Conservation (phyloP, 2,329 filamentous ascomycete genomes). For the Venturia carpophila region DNA sequence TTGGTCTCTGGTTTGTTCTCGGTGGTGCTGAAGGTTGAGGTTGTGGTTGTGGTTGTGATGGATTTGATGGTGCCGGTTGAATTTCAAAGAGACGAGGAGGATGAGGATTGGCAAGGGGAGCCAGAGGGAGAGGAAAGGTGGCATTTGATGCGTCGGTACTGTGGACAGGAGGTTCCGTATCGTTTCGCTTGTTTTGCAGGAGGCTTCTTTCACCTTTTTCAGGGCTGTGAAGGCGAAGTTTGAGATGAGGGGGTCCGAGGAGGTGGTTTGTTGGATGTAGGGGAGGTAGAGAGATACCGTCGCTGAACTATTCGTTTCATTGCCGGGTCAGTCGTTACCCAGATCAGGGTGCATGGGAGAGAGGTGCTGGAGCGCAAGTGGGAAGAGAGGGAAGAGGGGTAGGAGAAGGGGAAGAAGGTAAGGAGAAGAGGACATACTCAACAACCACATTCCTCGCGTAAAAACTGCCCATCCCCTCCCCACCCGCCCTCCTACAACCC, state of each 20-base stretch:
- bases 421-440: constrained; percentile 10
- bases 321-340: not conserved
- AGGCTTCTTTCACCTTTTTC: constrained; percentile 16
- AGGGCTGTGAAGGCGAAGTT: constrained; percentile 15
- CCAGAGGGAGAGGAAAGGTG: constrained; percentile 15
- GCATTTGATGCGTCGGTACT: constrained; percentile 6
- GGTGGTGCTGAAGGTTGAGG: not conserved
- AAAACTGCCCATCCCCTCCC: not conserved
- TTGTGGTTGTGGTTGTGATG: not conserved
- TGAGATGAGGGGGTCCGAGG: not conserved
- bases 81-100: constrained; percentile 16
- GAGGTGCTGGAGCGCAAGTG: not conserved
- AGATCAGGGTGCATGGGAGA: too few species aligned
- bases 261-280: constrained; percentile 12
- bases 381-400: not conserved
- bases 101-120: constrained; percentile 11
- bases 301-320: constrained; percentile 10
- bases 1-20: not conserved
- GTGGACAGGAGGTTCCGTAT: constrained; percentile 1
- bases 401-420: not conserved
- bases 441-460: constrained; percentile 11
- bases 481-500: not conserved
- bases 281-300: constrained; percentile 16
- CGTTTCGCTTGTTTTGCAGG: constrained; percentile 2
- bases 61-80: not conserved